Percentiles rank a stretch among this genome's conserved stretches.
phyloP scores from a whole-genome alignment of 2,329 filamentous ascomycete genomes.

The Ilyonectria destructans region DNA sequence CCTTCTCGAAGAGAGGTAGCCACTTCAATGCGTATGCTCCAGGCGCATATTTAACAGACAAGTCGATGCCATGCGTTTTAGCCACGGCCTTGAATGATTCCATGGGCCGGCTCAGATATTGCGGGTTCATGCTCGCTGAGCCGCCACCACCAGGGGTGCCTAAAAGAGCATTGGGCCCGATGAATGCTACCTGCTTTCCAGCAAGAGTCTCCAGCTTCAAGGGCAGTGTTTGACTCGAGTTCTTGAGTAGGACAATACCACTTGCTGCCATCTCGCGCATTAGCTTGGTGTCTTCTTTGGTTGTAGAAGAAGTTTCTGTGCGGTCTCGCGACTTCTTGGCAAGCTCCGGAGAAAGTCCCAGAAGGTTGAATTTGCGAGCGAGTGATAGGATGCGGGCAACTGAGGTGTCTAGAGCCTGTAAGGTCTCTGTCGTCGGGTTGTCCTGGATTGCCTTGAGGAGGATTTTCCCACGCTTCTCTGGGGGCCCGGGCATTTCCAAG shows the following conservation, averaged over 20 bases:
- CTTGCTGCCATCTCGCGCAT: conserved; percentile 36
- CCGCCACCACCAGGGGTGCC: conserved; percentile 27
- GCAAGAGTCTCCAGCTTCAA: conserved; percentile 21
- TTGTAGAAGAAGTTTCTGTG: conserved; percentile 26
- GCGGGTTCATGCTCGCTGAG: conserved; percentile 30
- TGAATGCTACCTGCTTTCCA: conserved; percentile 41
- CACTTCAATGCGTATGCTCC: conserved; percentile 24
- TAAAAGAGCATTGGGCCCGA: conserved; percentile 40
- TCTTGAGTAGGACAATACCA: conserved; percentile 42
- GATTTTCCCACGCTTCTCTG: conserved; percentile 37
- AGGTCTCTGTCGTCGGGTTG: conserved; percentile 24
- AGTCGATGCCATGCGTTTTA: not conserved
- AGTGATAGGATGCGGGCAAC: conserved; percentile 9
- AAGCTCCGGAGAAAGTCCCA: conserved; percentile 9
- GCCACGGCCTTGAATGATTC: conserved; percentile 24
- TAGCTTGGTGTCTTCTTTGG: conserved; percentile 29
- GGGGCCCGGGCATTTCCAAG: conserved; percentile 54
- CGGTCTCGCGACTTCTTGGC: conserved; percentile 27
- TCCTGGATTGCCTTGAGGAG: conserved; percentile 39
- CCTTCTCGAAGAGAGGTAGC: conserved; percentile 20
- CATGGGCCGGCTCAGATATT: conserved; percentile 26
- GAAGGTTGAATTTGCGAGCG: conserved; percentile 7
- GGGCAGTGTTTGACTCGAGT: conserved; percentile 18
- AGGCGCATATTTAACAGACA: conserved; percentile 10
- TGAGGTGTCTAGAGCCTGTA: not conserved